These are phyloP conservation scores for Rosa multiflora DNA, from an alignment of 306 rosid species.

Conservation along the genomic window DNA sequence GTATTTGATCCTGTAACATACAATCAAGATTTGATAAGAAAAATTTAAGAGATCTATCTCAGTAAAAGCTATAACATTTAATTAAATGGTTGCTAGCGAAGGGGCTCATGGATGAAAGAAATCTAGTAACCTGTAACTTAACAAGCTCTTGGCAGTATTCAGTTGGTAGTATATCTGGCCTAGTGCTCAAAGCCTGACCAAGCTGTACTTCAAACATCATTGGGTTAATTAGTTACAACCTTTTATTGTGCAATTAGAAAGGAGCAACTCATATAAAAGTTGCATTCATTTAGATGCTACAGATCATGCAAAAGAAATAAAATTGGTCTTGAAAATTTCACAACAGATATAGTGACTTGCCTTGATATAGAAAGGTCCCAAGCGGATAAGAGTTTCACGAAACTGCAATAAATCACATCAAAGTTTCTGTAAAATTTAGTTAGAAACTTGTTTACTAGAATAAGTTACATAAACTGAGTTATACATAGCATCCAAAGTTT, in stretches of 20 bases:
- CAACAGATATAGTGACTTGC: slow-evolving; percentile 45
- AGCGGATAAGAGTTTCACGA: slow-evolving; percentile 81
- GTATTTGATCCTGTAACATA: slow-evolving; percentile 76
- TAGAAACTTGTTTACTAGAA: slow-evolving; percentile 5
- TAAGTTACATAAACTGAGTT: neutral
- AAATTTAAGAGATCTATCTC: neutral
- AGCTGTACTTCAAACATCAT: slow-evolving; percentile 63
- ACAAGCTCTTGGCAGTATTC: slow-evolving; percentile 91
- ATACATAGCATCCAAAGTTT: neutral
- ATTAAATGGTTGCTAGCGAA: slow-evolving; percentile 7
- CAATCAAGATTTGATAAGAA: slow-evolving; percentile 9
- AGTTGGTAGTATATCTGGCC: slow-evolving; percentile 83
- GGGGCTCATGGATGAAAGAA: slow-evolving; percentile 29
- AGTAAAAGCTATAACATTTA: neutral
- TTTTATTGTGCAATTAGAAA: slow-evolving; percentile 2
- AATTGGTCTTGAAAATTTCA: slow-evolving; percentile 19
- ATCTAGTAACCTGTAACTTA: slow-evolving; percentile 67
- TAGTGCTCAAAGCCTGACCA: slow-evolving; percentile 96
- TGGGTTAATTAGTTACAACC: slow-evolving; percentile 12
- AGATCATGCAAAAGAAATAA: neutral
- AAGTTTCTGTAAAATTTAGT: slow-evolving; percentile 37
- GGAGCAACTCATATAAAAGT: neutral
- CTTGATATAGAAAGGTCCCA: slow-evolving; percentile 98
- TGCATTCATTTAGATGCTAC: slow-evolving; percentile 5
- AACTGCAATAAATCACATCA: slow-evolving; percentile 68